These are phyloP conservation scores for Zygosaccharomyces pseudobailii DNA, from an alignment of 1,139 yeast species.

Conservation along the genomic window DNA sequence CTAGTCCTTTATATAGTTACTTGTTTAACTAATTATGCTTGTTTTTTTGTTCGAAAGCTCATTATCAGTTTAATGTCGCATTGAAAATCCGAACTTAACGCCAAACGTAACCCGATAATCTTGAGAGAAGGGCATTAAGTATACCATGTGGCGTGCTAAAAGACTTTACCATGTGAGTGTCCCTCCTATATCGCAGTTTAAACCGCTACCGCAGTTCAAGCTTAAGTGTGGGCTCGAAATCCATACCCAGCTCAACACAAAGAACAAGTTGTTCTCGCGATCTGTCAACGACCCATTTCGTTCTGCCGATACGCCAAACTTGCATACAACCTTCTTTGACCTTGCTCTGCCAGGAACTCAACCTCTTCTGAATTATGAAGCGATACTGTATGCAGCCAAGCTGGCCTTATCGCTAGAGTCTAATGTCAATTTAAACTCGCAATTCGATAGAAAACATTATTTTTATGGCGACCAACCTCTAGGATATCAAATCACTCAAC, in stretches of 20 bases:
- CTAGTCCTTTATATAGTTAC: not conserved
- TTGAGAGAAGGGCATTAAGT: not conserved
- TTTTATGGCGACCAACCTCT: constrained; percentile 95
- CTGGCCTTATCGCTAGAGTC: constrained; percentile 72
- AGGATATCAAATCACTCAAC: constrained; percentile 95
- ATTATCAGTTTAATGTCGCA: not conserved
- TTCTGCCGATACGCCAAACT: constrained; percentile 54
- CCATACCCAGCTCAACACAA: constrained; percentile 81
- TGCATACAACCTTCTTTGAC: constrained; percentile 73
- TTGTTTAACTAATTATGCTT: too few relatives aligned
- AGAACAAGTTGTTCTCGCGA: constrained; percentile 67
- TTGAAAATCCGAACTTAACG: not conserved
- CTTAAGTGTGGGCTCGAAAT: constrained; percentile 89
- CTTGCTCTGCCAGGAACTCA: constrained; percentile 90
- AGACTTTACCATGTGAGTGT: constrained; percentile 5
- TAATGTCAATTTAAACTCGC: constrained; percentile 49
- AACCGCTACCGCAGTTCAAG: constrained; percentile 24
- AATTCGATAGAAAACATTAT: constrained; percentile 91
- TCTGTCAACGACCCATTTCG: constrained; percentile 42
- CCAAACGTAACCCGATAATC: not conserved
- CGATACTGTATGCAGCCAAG: constrained; percentile 62
- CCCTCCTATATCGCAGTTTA: constrained; percentile 4
- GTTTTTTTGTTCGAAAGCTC: not conserved
- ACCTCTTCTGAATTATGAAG: constrained; percentile 76
- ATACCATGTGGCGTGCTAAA: constrained; percentile 3